Percentiles rank a stretch among this genome's conserved stretches.
Evolutionary conservation across 805 yeast species (phyloP).

Genomic region (Scheffersomyces lignosus): DNA sequence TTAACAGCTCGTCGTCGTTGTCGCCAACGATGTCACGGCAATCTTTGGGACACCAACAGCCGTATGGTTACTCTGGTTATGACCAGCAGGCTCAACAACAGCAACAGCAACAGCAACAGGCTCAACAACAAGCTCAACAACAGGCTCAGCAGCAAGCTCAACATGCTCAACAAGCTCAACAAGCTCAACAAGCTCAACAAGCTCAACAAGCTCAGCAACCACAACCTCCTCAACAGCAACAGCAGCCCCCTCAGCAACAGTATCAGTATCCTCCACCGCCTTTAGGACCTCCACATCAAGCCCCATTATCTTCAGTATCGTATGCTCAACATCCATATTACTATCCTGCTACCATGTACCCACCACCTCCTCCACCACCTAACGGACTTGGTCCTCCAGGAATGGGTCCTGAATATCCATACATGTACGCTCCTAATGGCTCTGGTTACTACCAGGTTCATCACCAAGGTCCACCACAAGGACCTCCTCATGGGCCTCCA

Average conservation of each 20-base stretch:
- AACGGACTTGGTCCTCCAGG: neutral
- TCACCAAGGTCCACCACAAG: neutral
- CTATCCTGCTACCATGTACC: neutral
- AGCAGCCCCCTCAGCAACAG: conserved; percentile 1
- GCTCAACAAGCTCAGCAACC: neutral
- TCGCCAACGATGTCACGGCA: too few relatives aligned
- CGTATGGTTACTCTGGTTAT: neutral
- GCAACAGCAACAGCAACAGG: neutral
- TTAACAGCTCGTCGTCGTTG: conserved; percentile 2
- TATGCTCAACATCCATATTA: neutral
- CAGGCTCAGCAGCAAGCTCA: conserved; percentile 1
- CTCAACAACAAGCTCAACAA: neutral
- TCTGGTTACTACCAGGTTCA: neutral
- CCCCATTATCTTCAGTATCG: neutral
- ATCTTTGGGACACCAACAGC: too few relatives aligned
- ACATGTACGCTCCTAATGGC: neutral
- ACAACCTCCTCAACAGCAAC: neutral
- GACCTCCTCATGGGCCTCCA: neutral
- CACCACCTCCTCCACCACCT: neutral
- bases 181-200: too few relatives aligned
- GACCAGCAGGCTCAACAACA: neutral
- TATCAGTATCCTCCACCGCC: conserved; percentile 2
- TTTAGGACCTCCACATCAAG: neutral
- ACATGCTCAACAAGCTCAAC: conserved; percentile 1
- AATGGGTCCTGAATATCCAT: neutral